phyloP scores from a whole-genome alignment of 768 basidiomycete species.

The Leccinum truebloodii region DNA sequence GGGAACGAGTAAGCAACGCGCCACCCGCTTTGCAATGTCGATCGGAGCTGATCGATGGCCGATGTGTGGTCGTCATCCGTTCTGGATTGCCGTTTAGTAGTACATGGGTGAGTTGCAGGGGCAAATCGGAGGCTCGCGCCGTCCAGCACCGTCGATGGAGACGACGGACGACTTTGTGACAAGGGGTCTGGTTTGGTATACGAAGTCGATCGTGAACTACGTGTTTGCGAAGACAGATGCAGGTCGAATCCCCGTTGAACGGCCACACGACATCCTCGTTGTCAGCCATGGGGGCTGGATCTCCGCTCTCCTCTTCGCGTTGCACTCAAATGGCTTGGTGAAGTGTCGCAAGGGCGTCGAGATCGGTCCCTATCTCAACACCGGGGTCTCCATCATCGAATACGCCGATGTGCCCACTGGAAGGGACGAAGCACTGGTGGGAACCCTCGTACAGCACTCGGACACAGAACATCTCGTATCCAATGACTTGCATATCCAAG shows the following conservation, averaged over 20 bases:
- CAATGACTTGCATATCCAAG: conserved; percentile 33
- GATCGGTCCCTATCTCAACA: conserved; percentile 28
- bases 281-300: conserved; percentile 72
- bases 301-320: conserved; percentile 45
- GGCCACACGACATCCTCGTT: conserved; percentile 46
- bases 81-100: conserved; percentile 34
- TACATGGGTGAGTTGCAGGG: conserved; percentile 67
- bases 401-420: conserved; percentile 36
- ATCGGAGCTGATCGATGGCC: not conserved
- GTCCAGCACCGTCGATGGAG: conserved; percentile 27
- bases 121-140: conserved; percentile 17
- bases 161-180: conserved; percentile 39
- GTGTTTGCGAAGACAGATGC: conserved; percentile 18
- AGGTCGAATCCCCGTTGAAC: conserved; percentile 31
- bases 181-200: conserved; percentile 68
- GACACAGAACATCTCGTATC: conserved; percentile 52
- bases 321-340: conserved; percentile 45
- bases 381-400: conserved; percentile 57
- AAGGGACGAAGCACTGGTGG: conserved; percentile 23
- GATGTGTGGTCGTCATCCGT: conserved; percentile 1
- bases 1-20: conserved; percentile 59
- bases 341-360: conserved; percentile 34
- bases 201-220: conserved; percentile 40
- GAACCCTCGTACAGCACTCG: conserved; percentile 52
- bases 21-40: not conserved